Percentiles rank a stretch among this genome's conserved stretches.
Evolutionary conservation across 2,329 filamentous ascomycete species (phyloP).

Genomic region (Exophiala bonariae): DNA sequence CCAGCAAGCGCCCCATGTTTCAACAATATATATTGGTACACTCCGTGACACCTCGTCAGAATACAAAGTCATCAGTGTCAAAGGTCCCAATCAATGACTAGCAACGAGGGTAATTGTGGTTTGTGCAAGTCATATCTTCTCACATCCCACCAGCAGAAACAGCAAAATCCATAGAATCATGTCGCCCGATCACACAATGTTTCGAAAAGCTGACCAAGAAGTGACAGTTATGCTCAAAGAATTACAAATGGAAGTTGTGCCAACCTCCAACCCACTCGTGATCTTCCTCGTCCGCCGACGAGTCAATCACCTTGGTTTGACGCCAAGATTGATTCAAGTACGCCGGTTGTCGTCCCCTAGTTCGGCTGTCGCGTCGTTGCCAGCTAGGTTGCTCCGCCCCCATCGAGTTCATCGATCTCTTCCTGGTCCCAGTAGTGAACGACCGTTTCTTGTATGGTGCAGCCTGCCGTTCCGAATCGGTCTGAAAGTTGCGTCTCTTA

Average conservation of each 20-base stretch:
- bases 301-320: conserved; percentile 34
- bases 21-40: conserved; percentile 29
- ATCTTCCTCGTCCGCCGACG: conserved; percentile 58
- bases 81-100: conserved; percentile 28
- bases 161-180: conserved; percentile 23
- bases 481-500: conserved; percentile 69
- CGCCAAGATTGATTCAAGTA: conserved; percentile 51
- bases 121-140: conserved; percentile 15
- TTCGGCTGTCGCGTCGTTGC: conserved; percentile 36
- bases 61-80: conserved; percentile 31
- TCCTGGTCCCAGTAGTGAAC: conserved; percentile 43
- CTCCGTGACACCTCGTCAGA: conserved; percentile 29
- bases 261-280: conserved; percentile 95
- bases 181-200: conserved; percentile 20
- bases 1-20: conserved; percentile 9
- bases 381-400: conserved; percentile 38
- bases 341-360: conserved; percentile 35
- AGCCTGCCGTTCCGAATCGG: conserved; percentile 54
- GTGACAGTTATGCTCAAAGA: conserved; percentile 27
- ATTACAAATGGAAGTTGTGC: conserved; percentile 68
- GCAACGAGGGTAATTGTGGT: conserved; percentile 25
- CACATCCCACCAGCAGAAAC: conserved; percentile 19
- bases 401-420: conserved; percentile 40
- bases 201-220: conserved; percentile 22
- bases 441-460: conserved; percentile 47